Conservation (phyloP, 2,329 filamentous ascomycete genomes). For the Botrytis fabae region DNA sequence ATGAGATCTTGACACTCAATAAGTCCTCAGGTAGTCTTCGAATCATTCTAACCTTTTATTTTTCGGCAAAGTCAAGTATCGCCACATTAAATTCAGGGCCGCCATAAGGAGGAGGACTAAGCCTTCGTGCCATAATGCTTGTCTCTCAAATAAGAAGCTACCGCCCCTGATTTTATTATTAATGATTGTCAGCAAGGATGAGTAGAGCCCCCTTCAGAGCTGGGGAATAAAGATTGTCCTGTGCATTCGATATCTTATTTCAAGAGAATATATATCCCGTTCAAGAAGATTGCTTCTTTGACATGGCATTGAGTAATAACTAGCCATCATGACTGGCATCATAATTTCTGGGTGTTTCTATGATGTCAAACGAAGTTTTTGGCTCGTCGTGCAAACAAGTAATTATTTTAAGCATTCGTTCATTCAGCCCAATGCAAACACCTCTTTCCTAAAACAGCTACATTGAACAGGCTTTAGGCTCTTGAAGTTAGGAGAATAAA, state of each 20-base stretch:
- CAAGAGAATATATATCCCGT: neutral
- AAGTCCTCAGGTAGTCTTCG: neutral
- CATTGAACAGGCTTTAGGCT: neutral
- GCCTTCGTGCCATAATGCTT: rapidly evolving
- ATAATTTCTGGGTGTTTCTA: neutral
- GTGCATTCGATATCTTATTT: neutral
- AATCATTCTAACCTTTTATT: neutral
- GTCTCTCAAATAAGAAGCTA: neutral
- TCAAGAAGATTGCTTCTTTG: neutral
- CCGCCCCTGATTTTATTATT: neutral
- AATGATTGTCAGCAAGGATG: neutral
- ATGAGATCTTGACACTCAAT: neutral
- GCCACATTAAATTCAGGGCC: rapidly evolving
- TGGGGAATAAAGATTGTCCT: neutral
- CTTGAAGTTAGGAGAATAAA: neutral
- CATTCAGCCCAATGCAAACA: neutral
- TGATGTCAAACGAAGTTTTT: neutral
- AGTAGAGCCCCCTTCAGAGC: neutral
- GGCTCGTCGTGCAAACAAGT: neutral
- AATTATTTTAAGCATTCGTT: neutral
- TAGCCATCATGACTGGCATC: too few relatives aligned
- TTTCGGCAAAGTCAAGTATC: rapidly evolving
- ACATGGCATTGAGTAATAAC: neutral
- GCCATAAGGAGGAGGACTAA: neutral
- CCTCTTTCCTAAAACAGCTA: rapidly evolving